A percentile compares a stretch with the other conserved stretches of the same genome.
These are phyloP conservation scores for Mycena capillaripes DNA, from an alignment of 768 basidiomycete genomes.

Conservation along the genomic window DNA sequence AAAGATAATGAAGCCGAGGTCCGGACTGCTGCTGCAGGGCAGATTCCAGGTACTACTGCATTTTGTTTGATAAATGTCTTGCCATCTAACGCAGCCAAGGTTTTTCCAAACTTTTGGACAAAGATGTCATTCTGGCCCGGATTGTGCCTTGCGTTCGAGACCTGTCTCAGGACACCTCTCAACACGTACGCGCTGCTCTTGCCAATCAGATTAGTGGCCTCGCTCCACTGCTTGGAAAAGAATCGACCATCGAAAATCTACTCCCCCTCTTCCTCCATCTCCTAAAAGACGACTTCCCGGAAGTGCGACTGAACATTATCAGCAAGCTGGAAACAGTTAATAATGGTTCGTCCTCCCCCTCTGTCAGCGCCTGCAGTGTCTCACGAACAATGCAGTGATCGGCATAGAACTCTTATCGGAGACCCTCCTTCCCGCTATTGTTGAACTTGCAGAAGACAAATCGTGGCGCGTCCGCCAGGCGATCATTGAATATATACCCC, in stretches of 20 bases:
- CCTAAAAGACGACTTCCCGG: constrained; percentile 98
- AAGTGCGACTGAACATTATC: constrained; percentile 97
- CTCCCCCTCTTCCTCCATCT: constrained; percentile 96
- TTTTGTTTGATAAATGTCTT: constrained; percentile 14
- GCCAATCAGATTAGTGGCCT: constrained; percentile 97
- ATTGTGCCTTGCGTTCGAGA: constrained; percentile 97
- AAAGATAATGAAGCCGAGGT: constrained; percentile 99
- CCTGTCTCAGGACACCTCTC: constrained; percentile 92
- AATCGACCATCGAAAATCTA: constrained; percentile 96
- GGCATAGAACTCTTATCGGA: constrained; percentile 96
- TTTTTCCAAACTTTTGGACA: constrained; percentile 93
- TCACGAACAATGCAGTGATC: constrained; percentile 74
- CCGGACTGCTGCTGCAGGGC: constrained; percentile 94
- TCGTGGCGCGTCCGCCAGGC: constrained; percentile 99
- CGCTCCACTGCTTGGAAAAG: constrained; percentile 93
- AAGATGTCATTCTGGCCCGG: constrained; percentile 92
- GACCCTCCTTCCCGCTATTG: constrained; percentile 96
- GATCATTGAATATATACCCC: constrained; percentile 99
- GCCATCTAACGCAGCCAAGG: constrained; percentile 62
- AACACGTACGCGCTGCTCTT: constrained; percentile 97
- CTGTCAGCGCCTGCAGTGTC: constrained; percentile 22
- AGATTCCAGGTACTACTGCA: constrained; percentile 88
- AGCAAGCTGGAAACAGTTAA: constrained; percentile 98
- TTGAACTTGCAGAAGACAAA: constrained; percentile 98
- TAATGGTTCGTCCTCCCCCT: constrained; percentile 74